Conservation (phyloP, 2,329 filamentous ascomycete species). For the Fusarium haematococcum region DNA sequence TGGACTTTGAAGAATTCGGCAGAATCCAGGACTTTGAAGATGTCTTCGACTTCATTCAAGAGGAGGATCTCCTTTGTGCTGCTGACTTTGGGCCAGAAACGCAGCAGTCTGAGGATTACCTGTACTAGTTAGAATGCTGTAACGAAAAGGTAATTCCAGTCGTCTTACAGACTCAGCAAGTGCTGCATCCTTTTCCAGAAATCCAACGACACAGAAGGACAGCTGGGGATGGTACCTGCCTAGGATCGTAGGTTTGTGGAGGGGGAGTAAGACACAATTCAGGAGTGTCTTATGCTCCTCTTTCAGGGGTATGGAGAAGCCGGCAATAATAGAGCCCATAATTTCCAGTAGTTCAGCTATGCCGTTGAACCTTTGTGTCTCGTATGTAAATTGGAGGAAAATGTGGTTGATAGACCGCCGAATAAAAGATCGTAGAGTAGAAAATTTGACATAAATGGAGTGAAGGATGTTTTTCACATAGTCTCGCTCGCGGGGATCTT, state of each 20-base stretch:
- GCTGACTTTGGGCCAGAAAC: slow-evolving; percentile 99
- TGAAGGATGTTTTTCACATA: slow-evolving; percentile 98
- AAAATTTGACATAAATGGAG: slow-evolving; percentile 98
- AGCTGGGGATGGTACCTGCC: slow-evolving; percentile 99
- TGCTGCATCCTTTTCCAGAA: slow-evolving; percentile 96
- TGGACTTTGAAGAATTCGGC: slow-evolving; percentile 99
- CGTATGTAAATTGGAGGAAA: slow-evolving; percentile 99
- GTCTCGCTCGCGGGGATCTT: slow-evolving; percentile 95
- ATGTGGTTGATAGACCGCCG: slow-evolving; percentile 99
- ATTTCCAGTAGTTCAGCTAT: slow-evolving; percentile 98
- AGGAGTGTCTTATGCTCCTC: slow-evolving; percentile 99
- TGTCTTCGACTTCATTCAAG: slow-evolving; percentile 98
- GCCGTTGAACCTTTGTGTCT: slow-evolving; percentile 98
- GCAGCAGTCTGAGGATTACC: slow-evolving; percentile 92
- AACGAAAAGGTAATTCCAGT: not conserved
- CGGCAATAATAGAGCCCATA: slow-evolving; percentile 98
- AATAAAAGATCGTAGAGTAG: slow-evolving; percentile 97
- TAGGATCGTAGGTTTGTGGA: slow-evolving; percentile 98
- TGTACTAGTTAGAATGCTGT: slow-evolving; percentile 49
- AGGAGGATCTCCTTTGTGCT: slow-evolving; percentile 99
- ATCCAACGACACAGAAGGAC: slow-evolving; percentile 98
- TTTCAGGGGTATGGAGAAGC: slow-evolving; percentile 94
- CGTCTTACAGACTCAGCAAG: slow-evolving; percentile 87
- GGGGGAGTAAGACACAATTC: slow-evolving; percentile 88
- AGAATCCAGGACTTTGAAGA: slow-evolving; percentile 99